Base-by-base conservation (phyloP, 495 filamentous ascomycete species). In the Trichoderma orchidacearum region DNA sequence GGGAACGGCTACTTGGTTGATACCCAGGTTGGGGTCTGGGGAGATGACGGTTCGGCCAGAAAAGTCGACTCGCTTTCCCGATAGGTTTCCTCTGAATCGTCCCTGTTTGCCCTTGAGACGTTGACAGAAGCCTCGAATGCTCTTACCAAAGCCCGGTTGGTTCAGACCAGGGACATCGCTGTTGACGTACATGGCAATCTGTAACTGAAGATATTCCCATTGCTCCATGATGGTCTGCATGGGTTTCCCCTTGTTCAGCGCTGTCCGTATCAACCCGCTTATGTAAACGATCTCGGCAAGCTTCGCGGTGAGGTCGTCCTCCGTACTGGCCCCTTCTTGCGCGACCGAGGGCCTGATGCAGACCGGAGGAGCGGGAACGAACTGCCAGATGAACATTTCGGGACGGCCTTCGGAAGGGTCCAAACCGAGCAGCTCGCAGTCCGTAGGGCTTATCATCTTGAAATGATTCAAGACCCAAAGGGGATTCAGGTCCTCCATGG, bases 381-480 rank as follows among this genome's bases (percentile, higher is more conserved):
- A 96, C 68, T 95, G 89, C 93, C 93, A 98, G 18, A 98, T 77
- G 68, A 96, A 95, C 87, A 95, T 95, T 63, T 98, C 93, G 1
- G 93, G 93, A 50, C 91, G 78, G 1, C 90, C 90, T 61, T 94
- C 87, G 29, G 81, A 75, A 30, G 93, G 89, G 60, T 95, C 81
- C 67, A 98, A 79, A 2, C 90, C 90, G 21, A 98, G 70, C 11
- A 98, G 76, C 64, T 97, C 94, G 65, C 91, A 96, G 68, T 98
- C 94, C 13, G 76, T 75, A 35, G 83, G 78, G n/a, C 80, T 82
- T 48, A 98, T 89, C 62, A 82, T 82, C 69, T 87, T 88, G 75
- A 98, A 96, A 11, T 97, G 73, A 61, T 95, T 89, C 45, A 96
- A 69, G 15, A 95, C 90, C 21, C 85, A 81, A 15, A 97, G 76